A percentile compares a stretch with the other conserved stretches of the same genome.
These are phyloP conservation scores for Aspergillus hancockii DNA, from an alignment of 495 filamentous ascomycete genomes.

Conservation along the genomic window DNA sequence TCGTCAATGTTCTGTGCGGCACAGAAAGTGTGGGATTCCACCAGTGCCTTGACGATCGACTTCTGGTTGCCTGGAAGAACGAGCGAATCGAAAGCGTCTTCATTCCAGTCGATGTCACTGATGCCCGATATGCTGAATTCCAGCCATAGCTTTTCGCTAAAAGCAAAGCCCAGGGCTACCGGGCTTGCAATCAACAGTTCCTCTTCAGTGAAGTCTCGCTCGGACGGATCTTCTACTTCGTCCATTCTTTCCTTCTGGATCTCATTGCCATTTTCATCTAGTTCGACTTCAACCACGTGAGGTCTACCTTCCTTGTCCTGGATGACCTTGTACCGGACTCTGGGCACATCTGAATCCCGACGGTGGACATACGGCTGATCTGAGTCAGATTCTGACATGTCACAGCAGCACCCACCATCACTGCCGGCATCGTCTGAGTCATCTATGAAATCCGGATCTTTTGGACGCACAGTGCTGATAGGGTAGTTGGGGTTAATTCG, in stretches of 20 bases:
- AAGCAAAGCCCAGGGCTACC: slow-evolving; percentile 89
- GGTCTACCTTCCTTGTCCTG: slow-evolving; percentile 62
- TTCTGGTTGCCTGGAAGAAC: slow-evolving; percentile 77
- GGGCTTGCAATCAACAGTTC: slow-evolving; percentile 90
- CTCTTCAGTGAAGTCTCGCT: slow-evolving; percentile 72
- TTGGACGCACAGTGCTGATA: slow-evolving; percentile 75
- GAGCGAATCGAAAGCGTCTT: slow-evolving; percentile 75
- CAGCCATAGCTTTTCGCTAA: slow-evolving; percentile 88
- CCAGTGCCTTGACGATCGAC: slow-evolving; percentile 76
- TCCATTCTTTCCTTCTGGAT: slow-evolving; percentile 67
- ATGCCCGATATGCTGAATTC: slow-evolving; percentile 85
- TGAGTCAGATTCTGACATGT: slow-evolving; percentile 54
- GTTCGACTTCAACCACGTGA: slow-evolving; percentile 59
- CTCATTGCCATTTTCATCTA: slow-evolving; percentile 63
- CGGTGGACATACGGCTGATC: slow-evolving; percentile 31
- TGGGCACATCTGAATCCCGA: slow-evolving; percentile 53
- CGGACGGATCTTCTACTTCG: slow-evolving; percentile 39
- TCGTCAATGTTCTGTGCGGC: slow-evolving; percentile 82
- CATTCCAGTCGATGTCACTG: slow-evolving; percentile 80
- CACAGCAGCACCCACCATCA: slow-evolving; percentile 42
- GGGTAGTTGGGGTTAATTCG: slow-evolving; percentile 88
- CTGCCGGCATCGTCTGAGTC: slow-evolving; percentile 49
- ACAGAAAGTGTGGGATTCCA: slow-evolving; percentile 80
- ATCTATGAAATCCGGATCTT: slow-evolving; percentile 69
- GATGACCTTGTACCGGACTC: slow-evolving; percentile 65